Evolutionary conservation across 306 rosid genomes (phyloP).

Genomic region (Cucumis melo): DNA sequence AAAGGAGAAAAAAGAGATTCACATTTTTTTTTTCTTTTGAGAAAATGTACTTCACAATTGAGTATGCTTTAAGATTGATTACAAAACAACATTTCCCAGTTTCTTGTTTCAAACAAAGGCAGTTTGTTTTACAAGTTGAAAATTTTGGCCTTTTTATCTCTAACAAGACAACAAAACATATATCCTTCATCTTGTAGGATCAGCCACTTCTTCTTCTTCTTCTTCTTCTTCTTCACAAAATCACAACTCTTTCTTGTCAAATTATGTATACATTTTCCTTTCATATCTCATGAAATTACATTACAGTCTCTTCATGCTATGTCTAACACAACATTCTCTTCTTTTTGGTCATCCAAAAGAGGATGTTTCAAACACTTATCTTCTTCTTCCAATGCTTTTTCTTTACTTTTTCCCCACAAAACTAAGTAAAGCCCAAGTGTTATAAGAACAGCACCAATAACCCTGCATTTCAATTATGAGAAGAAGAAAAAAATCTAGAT

Average conservation of each 20-base stretch:
- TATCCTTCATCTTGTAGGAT: not conserved
- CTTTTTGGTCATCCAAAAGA: constrained; percentile 24
- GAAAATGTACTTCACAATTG: not conserved
- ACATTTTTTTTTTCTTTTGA: no score
- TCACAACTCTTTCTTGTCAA: not conserved
- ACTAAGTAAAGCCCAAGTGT: constrained; percentile 51
- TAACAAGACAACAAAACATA: not conserved
- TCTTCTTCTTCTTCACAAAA: not conserved
- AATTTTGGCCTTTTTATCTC: not conserved
- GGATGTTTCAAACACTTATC: constrained; percentile 29
- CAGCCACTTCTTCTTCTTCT: no score
- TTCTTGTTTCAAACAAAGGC: not conserved
- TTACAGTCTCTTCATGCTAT: constrained; percentile 23
- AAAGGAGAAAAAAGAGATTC: no score
- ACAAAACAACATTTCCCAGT: not conserved
- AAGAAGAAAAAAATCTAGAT: not conserved
- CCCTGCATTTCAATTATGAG: constrained; percentile 21
- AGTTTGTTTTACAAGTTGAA: constrained; percentile 3
- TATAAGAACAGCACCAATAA: constrained; percentile 44
- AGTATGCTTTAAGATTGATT: not conserved
- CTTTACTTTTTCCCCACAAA: constrained; percentile 47
- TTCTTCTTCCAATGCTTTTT: constrained; percentile 13
- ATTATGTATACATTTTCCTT: not conserved
- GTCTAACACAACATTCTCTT: constrained; percentile 14
- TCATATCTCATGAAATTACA: not conserved